Evolutionary conservation across 371 early-diverging fungal species (phyloP), one percentile per base, ranked within the genome.

Genomic region (Fennellomyces sp.): DNA sequence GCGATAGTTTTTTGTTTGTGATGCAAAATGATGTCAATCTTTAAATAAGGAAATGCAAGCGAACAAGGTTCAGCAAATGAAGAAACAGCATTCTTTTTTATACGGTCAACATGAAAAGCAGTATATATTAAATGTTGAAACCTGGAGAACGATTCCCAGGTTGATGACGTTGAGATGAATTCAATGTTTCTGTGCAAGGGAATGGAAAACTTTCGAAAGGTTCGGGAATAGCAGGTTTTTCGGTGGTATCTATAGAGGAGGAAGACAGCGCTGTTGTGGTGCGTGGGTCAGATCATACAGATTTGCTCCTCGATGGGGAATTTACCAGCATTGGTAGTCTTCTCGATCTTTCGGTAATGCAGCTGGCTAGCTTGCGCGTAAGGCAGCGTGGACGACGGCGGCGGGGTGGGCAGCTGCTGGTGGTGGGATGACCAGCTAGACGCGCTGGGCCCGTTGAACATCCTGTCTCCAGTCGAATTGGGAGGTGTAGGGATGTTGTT

Each of bases 111-210:
- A 36, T 36, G 38, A 36, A 36, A n/a, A n/a, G n/a, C n/a, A n/a
- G n/a, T n/a, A n/a, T n/a, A n/a, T 33, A 38, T 56, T 56, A 56
- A 45, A 56, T 56, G 57, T 56, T 56, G 31, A 56, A 56, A 19
- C 57, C 57, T 31, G 57, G 57, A 29, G 57, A 35, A 19, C 57
- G 57, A 42, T 39, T 26, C 17, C 57, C 47, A 13, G n/a, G 48
- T 11, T 30, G 57, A 31, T 41, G 57, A 27, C 39, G 39, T 56
- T 35, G 36, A 29, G 47, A 31, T 42, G 26, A 28, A 12, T 42
- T 39, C 33, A 45, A 45, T 21, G 45, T 45, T 45, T 53, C 28
- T 30, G 57, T 56, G 48, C 57, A 36, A 35, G 57, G 57, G 48
- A 35, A 56, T 45, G 57, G 57, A 33, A 29, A 56, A 39, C 57